Evolutionary conservation across 139 green algal species (phyloP).

Genomic region (Volvox reticuliferus): DNA sequence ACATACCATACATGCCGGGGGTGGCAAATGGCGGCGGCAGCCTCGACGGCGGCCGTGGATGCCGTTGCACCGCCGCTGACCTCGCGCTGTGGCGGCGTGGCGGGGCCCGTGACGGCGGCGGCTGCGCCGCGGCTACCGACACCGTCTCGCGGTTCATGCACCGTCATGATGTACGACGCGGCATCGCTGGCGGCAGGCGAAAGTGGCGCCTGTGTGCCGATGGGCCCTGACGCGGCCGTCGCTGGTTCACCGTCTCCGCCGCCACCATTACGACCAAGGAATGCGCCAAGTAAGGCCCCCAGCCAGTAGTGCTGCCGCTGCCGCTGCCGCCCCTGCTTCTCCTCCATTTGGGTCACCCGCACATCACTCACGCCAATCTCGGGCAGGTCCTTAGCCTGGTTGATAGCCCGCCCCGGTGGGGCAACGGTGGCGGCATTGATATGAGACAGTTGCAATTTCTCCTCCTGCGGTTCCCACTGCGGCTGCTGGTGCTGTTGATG

Average conservation of each 20-base stretch:
- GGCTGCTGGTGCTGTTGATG: too few relatives aligned
- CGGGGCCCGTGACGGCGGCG: background rate
- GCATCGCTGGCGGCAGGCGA: background rate
- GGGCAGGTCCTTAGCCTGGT: too few relatives aligned
- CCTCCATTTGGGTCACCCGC: too few relatives aligned
- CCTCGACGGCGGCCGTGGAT: background rate
- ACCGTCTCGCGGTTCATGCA: background rate
- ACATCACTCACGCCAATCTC: too few relatives aligned
- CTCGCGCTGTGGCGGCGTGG: background rate
- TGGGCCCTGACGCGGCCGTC: background rate
- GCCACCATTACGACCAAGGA: background rate
- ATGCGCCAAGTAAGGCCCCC: background rate
- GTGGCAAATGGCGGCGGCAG: background rate
- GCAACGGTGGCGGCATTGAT: too few relatives aligned
- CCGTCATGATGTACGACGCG: background rate
- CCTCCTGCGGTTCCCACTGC: too few relatives aligned
- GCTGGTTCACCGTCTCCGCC: background rate
- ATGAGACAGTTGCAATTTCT: too few relatives aligned
- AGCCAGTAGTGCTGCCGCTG: background rate
- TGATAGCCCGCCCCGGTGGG: too few relatives aligned
- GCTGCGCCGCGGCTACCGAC: background rate
- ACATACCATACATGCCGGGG: constrained; percentile 61
- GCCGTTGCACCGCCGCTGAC: background rate
- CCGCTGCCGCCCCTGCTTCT: too few relatives aligned
- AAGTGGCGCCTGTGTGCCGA: background rate